Evolutionary conservation across 306 rosid genomes (phyloP).

Genomic region (Vicia villosa): DNA sequence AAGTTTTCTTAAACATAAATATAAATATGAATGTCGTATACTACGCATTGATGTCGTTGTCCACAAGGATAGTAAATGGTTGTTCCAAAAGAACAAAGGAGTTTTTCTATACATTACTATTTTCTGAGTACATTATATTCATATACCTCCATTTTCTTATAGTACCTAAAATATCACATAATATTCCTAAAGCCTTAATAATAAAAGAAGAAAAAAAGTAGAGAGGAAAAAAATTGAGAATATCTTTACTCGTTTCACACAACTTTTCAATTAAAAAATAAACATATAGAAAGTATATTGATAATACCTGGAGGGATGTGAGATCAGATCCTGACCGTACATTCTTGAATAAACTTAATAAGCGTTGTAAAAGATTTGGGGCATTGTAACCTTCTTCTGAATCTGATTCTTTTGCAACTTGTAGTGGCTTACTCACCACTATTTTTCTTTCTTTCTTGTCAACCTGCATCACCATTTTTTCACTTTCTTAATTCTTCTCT

Average conservation of each 20-base stretch:
- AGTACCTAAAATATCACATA: too few species aligned
- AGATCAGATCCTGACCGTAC: slow-evolving; percentile 81
- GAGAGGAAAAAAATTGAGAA: too few species aligned
- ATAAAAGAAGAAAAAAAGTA: too few species aligned
- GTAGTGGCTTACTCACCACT: slow-evolving; percentile 54
- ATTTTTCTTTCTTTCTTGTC: slow-evolving; percentile 35
- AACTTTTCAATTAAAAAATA: background rate
- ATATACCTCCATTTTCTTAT: too few species aligned
- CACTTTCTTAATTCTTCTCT: background rate
- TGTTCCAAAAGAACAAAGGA: background rate
- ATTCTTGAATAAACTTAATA: slow-evolving; percentile 62
- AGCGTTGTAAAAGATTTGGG: slow-evolving; percentile 70
- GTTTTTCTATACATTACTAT: too few species aligned
- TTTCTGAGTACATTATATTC: too few species aligned
- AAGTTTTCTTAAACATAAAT: too few species aligned
- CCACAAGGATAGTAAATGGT: background rate
- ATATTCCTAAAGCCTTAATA: too few species aligned
- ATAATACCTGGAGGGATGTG: slow-evolving; percentile 53
- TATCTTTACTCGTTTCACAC: too few species aligned
- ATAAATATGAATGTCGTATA: too few species aligned
- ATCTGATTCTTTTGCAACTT: slow-evolving; percentile 45
- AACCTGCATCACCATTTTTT: slow-evolving; percentile 36
- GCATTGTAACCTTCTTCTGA: slow-evolving; percentile 48
- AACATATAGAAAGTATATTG: background rate
- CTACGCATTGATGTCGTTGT: background rate